A percentile compares a stretch with the other conserved stretches of the same genome.
These are phyloP conservation scores for Hysterium pulicare DNA, from an alignment of 2,329 filamentous ascomycete genomes.

Conservation along the genomic window DNA sequence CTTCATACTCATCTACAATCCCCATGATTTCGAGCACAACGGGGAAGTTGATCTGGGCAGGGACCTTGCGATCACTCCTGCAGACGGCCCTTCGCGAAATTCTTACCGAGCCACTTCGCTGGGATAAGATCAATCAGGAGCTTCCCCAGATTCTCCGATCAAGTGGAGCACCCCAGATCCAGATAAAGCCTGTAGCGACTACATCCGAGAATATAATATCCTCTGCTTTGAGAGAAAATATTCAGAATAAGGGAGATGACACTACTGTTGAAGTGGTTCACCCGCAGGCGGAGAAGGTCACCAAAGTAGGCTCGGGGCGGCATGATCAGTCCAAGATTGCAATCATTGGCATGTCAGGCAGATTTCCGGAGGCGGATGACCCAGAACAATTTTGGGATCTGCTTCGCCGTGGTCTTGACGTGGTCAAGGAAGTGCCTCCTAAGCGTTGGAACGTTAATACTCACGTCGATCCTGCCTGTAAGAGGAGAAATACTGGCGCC, in stretches of 20 bases:
- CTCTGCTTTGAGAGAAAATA: neutral
- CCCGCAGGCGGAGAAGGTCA: too few species aligned
- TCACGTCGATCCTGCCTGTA: neutral
- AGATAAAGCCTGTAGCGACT: neutral
- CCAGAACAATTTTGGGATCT: constrained; percentile 1
- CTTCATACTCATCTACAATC: constrained; percentile 40
- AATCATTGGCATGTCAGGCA: constrained; percentile 4
- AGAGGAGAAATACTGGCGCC: constrained; percentile 3
- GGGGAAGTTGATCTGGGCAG: constrained; percentile 17
- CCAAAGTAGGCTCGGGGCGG: too few species aligned
- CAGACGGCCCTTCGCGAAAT: constrained; percentile 37
- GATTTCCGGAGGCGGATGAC: constrained; percentile 2
- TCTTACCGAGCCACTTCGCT: constrained; percentile 38
- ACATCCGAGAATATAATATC: neutral
- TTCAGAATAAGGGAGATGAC: too few species aligned
- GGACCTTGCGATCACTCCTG: constrained; percentile 19
- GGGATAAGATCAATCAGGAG: constrained; percentile 42
- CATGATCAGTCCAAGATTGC: constrained; percentile 3
- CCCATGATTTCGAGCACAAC: constrained; percentile 37
- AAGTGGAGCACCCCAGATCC: neutral
- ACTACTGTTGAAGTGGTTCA: too few species aligned
- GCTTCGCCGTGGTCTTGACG: neutral
- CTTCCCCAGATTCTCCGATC: neutral
- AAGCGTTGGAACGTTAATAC: constrained; percentile 1
- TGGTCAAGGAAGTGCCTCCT: constrained; percentile 2